phyloP scores from a whole-genome alignment of 2,329 filamentous ascomycete species.

The Diaporthe citriasiana region DNA sequence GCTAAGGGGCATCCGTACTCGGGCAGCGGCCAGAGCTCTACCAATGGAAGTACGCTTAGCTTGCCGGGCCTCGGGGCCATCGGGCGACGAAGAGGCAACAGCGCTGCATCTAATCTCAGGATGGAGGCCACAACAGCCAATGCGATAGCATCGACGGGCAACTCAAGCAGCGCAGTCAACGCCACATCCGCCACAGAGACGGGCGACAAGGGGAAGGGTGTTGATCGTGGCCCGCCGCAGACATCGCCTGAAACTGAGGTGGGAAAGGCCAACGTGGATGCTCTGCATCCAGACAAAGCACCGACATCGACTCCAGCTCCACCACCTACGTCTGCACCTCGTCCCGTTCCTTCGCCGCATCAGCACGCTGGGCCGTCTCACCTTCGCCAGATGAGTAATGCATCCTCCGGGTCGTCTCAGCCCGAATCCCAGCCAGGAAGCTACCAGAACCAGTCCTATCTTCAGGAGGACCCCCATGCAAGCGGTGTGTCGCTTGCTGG shows the following conservation, averaged over 20 bases:
- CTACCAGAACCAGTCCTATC: constrained; percentile 56
- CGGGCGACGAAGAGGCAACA: constrained; percentile 72
- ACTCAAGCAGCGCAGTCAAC: constrained; percentile 48
- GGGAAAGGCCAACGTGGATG: constrained; percentile 42
- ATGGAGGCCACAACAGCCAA: constrained; percentile 67
- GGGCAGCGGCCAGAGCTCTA: constrained; percentile 62
- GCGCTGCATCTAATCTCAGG: constrained; percentile 70
- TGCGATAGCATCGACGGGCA: constrained; percentile 55
- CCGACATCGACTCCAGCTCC: constrained; percentile 42
- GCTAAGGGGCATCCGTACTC: constrained; percentile 54
- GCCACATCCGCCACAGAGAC: constrained; percentile 46
- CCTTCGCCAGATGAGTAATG: constrained; percentile 86
- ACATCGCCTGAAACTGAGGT: constrained; percentile 46
- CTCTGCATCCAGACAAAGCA: constrained; percentile 44
- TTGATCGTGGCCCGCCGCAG: constrained; percentile 66
- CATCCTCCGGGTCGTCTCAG: constrained; percentile 85
- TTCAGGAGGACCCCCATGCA: constrained; percentile 61
- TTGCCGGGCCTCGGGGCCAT: constrained; percentile 69
- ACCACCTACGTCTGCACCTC: constrained; percentile 54
- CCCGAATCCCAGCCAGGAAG: constrained; percentile 75
- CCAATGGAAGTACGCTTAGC: constrained; percentile 75
- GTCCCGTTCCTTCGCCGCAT: constrained; percentile 63
- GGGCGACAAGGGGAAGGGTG: constrained; percentile 74
- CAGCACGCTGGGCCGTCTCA: constrained; percentile 75
- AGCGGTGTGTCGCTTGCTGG: constrained; percentile 68